A percentile compares a stretch with the other conserved stretches of the same genome.
These are phyloP conservation scores for Pseudocercospora crystallina DNA, from an alignment of 2,329 filamentous ascomycete genomes.

Conservation along the genomic window DNA sequence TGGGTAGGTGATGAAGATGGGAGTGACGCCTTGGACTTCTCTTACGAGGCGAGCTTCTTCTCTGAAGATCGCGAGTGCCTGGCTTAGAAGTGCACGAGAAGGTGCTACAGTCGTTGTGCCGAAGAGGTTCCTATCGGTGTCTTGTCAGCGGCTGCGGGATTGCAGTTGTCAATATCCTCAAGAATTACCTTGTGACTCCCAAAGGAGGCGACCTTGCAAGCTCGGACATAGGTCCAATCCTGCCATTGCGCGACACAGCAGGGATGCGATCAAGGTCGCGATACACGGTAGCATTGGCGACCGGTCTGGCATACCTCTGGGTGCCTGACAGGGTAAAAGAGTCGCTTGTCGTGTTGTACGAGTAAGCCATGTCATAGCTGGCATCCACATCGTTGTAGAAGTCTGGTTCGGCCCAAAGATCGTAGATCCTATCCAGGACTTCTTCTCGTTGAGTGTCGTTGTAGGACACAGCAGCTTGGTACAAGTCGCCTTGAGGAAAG, in stretches of 20 bases:
- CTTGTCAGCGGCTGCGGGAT: too few relatives aligned
- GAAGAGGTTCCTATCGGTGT: not conserved
- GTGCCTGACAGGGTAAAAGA: not conserved
- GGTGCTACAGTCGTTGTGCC: not conserved
- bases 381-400: not conserved
- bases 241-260: not conserved
- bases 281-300: not conserved
- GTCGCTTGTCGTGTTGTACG: not conserved
- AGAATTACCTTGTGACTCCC: not conserved
- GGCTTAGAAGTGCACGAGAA: not conserved
- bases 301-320: not conserved
- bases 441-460: too few relatives aligned
- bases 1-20: not conserved
- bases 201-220: not conserved
- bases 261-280: not conserved
- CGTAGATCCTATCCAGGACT: too few relatives aligned
- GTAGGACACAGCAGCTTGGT: not conserved
- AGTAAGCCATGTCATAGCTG: not conserved
- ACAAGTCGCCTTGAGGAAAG: not conserved
- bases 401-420: not conserved
- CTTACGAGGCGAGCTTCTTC: not conserved
- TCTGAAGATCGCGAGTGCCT: not conserved
- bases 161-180: not conserved
- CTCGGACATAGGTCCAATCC: not conserved
- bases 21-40: not conserved